These are phyloP conservation scores for Ophiocordyceps robertsii DNA, from an alignment of 2,329 filamentous ascomycete species.

Conservation along the genomic window DNA sequence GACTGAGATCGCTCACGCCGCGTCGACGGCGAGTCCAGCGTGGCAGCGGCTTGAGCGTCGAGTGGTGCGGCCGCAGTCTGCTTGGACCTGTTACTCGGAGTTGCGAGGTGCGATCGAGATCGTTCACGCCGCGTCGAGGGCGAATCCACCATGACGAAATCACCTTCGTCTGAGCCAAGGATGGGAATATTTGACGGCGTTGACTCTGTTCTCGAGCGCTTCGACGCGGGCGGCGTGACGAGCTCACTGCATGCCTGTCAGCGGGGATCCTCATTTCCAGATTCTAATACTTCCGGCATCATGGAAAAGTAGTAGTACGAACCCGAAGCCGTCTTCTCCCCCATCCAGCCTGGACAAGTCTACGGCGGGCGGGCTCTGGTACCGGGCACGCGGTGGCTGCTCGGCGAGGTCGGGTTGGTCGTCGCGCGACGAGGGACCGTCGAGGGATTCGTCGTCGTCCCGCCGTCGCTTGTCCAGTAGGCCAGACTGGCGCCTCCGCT, in stretches of 20 bases:
- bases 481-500: constrained; percentile 3
- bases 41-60: constrained; percentile 7
- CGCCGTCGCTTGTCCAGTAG: constrained; percentile 9
- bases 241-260: constrained; percentile 13
- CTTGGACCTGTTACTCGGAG: constrained; percentile 1
- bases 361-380: neutral
- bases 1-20: constrained; percentile 5
- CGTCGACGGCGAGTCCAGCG: constrained; percentile 11
- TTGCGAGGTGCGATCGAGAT: constrained; percentile 3
- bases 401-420: neutral
- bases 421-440: neutral
- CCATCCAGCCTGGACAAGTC: neutral
- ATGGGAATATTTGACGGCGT: constrained; percentile 8
- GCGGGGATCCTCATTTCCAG: neutral
- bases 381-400: neutral
- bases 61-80: constrained; percentile 2
- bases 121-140: constrained; percentile 9
- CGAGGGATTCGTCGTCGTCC: constrained; percentile 6
- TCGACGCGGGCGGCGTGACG: constrained; percentile 24
- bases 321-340: neutral
- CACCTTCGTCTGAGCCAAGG: constrained; percentile 5
- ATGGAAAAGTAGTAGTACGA: neutral
- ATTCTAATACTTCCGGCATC: neutral
- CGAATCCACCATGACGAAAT: constrained; percentile 7
- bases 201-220: constrained; percentile 17